Evolutionary conservation across 1,284 basidiomycete genomes (phyloP).

Genomic region (Fomitopsis palustris): DNA sequence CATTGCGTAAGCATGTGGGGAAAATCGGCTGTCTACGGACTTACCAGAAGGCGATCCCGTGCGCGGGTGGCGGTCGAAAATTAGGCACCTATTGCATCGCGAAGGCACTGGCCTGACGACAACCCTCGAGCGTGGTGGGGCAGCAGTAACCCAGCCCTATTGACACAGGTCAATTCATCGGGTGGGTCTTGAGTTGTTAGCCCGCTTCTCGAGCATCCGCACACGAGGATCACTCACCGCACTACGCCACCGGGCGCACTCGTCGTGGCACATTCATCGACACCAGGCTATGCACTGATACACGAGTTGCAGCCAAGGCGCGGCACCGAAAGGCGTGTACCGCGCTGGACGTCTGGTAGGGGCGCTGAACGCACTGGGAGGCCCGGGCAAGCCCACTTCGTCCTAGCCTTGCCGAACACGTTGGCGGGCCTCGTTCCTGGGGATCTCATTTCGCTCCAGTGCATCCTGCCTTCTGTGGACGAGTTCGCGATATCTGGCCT

Average conservation of each 20-base stretch:
- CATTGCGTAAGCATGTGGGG: not conserved
- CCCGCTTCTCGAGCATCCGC: not conserved
- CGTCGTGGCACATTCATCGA: not conserved
- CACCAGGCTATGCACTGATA: constrained; percentile 2
- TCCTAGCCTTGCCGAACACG: constrained; percentile 4
- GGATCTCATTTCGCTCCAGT: not conserved
- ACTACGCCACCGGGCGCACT: not conserved
- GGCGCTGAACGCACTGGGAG: not conserved
- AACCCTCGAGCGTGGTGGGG: constrained; percentile 4
- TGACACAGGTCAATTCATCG: not conserved
- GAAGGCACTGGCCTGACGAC: not conserved
- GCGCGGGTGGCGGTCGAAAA: not conserved
- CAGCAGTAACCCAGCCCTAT: not conserved
- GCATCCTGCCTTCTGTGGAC: constrained; percentile 2
- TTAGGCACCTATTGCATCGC: not conserved
- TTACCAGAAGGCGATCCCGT: not conserved
- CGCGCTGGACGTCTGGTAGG: constrained; percentile 1
- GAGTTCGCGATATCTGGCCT: not conserved
- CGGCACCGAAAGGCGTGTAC: not conserved
- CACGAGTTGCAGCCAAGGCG: not conserved
- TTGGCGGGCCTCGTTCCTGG: constrained; percentile 6
- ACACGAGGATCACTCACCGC: constrained; percentile 1
- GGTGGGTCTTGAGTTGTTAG: not conserved
- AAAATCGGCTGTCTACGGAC: not conserved
- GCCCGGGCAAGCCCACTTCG: constrained; percentile 4